Evolutionary conservation across 1,284 basidiomycete genomes (phyloP).

Genomic region (Amylostereum areolatum): DNA sequence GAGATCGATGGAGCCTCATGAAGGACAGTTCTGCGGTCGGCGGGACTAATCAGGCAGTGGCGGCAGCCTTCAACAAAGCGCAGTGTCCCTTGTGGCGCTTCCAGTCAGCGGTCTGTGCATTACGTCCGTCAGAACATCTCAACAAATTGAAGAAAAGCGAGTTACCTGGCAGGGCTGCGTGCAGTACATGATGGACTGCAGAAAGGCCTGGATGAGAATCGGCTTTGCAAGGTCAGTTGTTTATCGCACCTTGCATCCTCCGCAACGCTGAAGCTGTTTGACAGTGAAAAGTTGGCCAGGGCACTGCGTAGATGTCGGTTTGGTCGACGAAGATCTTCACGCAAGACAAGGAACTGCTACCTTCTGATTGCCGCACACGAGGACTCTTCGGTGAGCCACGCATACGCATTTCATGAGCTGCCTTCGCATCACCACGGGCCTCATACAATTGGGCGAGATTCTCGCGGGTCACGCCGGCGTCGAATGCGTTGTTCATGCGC

Average conservation of each 20-base stretch:
- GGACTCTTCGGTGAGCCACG: constrained; percentile 17
- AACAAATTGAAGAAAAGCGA: background rate
- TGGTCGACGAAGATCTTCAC: background rate
- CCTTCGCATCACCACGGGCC: constrained; percentile 21
- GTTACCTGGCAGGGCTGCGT: constrained; percentile 10
- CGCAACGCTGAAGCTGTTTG: constrained; percentile 14
- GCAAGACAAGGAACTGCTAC: constrained; percentile 3
- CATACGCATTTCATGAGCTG: constrained; percentile 21
- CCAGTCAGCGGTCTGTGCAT: constrained; percentile 8
- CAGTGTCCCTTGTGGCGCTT: constrained; percentile 12
- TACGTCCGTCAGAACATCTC: background rate
- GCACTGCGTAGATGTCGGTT: constrained; percentile 11
- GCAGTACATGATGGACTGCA: constrained; percentile 14
- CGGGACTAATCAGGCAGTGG: too few relatives aligned
- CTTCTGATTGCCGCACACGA: constrained; percentile 24
- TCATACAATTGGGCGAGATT: constrained; percentile 28
- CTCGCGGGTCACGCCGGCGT: constrained; percentile 28
- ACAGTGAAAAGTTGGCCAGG: constrained; percentile 11
- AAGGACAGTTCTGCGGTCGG: too few relatives aligned
- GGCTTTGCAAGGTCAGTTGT: background rate
- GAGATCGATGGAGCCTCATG: too few relatives aligned
- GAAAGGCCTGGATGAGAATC: background rate
- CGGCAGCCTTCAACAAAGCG: background rate
- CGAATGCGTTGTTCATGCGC: constrained; percentile 14
- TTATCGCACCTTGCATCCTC: constrained; percentile 9